Evolutionary conservation across 2,329 filamentous ascomycete species (phyloP), one percentile per base, ranked within the genome.

Genomic region (Paracoccidioides brasiliensis): DNA sequence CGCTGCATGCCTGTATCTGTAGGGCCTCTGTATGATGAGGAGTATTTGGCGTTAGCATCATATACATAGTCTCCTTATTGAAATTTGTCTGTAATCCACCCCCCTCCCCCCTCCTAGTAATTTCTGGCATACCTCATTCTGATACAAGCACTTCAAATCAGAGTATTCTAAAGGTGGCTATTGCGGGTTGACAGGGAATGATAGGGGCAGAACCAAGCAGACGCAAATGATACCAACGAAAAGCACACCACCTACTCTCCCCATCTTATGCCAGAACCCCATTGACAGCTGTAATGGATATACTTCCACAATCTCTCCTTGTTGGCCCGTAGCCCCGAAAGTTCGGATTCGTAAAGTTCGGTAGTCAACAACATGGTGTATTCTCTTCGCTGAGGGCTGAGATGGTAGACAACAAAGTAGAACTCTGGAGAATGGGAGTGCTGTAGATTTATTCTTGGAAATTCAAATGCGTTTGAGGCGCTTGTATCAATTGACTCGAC

Each of bases 1-100:
- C 88, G 82, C 32, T 81, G 79, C 87, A 91, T 91, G 56, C 88
- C 88, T 0, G 83, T 86, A 57, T 90, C 81, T 10, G 80, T 85
- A 38, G 65, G 59, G 6, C 62, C 64, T 58, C 70, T 71, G 44
- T 33, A 45, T 44, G 9, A 42, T 45, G 38, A 44, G 22, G 32
- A 48, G 15, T 22, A 48, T 51, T 22, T n/a, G 33, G 4, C 14
- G 5, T 28, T 35, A 50, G 48, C 33, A 50, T 50, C 12, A 38
- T 50, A 3, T 46, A 46, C 8, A 14, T 7, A 32, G 3, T 14
- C 8, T 7, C 35, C 33, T 46, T 33, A 32, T 33, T 46, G 4
- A 46, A 33, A 2, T 15, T 15, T 15, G 40, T 15, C 14, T 42
- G 15, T 15, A 22, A 22, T 2, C 1, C 1, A 22, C 3, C 4